Evolutionary conservation across 2,329 filamentous ascomycete genomes (phyloP).

Genomic region (Cladophialophora yegresii): DNA sequence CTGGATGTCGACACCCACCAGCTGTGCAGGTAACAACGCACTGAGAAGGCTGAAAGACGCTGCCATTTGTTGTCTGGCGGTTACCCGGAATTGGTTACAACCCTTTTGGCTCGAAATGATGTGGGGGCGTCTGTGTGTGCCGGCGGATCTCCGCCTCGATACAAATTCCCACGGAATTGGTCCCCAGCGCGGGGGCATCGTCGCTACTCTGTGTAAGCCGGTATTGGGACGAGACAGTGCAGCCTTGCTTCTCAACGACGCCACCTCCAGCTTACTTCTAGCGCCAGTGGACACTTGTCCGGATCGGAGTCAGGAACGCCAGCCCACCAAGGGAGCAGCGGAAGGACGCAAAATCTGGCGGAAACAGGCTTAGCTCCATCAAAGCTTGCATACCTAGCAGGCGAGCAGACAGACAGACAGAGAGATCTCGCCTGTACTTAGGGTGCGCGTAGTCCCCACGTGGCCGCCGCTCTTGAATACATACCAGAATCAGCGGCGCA

Average conservation of each 20-base stretch:
- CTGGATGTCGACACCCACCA: not conserved
- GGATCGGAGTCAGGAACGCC: not conserved
- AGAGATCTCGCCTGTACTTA: not conserved
- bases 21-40: not conserved
- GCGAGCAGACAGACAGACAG: not conserved
- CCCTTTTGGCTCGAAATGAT: not conserved
- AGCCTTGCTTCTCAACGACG: not conserved
- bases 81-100: constrained; percentile 5
- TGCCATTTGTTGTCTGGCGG: not conserved
- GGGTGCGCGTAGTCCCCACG: not conserved
- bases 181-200: not conserved
- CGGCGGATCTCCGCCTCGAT: not conserved
- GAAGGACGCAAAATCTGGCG: not conserved
- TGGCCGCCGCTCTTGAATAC: too few relatives aligned
- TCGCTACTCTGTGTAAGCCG: not conserved
- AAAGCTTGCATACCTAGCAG: not conserved
- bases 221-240: not conserved
- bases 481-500: not conserved
- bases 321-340: not conserved
- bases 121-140: not conserved
- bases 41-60: not conserved
- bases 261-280: not conserved
- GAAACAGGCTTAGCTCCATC: not conserved
- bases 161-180: not conserved
- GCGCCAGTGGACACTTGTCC: not conserved